phyloP scores from a whole-genome alignment of 495 filamentous ascomycete genomes.

The Trichoderma orchidacearum region DNA sequence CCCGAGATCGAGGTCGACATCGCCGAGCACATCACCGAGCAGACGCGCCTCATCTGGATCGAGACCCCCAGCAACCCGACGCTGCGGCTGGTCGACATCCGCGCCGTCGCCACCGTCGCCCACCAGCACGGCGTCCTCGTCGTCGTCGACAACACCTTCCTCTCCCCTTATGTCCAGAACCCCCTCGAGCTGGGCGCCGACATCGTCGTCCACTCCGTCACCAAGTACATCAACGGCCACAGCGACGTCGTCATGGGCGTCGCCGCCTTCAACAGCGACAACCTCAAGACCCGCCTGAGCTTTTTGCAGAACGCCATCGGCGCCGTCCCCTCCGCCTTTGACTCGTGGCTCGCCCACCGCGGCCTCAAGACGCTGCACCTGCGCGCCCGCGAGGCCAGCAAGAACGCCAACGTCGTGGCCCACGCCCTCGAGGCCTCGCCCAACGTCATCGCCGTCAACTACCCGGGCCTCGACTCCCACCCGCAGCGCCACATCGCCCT shows the following conservation, averaged over 20 bases:
- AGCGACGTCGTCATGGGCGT: constrained; percentile 96
- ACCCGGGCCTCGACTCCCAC: constrained; percentile 81
- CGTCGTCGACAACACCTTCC: constrained; percentile 97
- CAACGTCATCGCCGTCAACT: constrained; percentile 78
- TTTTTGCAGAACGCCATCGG: constrained; percentile 98
- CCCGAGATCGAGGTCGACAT: constrained; percentile 81
- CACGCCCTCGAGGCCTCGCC: constrained; percentile 63
- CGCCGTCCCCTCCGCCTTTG: constrained; percentile 85
- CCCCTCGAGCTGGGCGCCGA: constrained; percentile 91
- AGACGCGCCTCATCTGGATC: constrained; percentile 96
- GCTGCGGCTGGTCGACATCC: constrained; percentile 80
- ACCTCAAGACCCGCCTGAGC: constrained; percentile 57
- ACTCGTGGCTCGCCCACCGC: constrained; percentile 98
- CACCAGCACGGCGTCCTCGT: constrained; percentile 84
- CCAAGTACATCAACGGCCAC: constrained; percentile 99
- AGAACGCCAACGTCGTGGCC: constrained; percentile 71
- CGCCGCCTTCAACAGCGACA: constrained; percentile 83
- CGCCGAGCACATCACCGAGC: constrained; percentile 64
- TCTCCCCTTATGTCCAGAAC: constrained; percentile 93
- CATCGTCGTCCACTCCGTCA: constrained; percentile 98
- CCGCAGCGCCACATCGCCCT: constrained; percentile 70
- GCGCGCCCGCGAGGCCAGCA: constrained; percentile 68
- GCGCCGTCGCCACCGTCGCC: constrained; percentile 63
- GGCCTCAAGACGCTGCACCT: constrained; percentile 95
- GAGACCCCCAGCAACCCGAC: constrained; percentile 93